A percentile compares a stretch with the other conserved stretches of the same genome.
Evolutionary conservation across 345 rosid species (phyloP).

Genomic region (Populus davidiana): DNA sequence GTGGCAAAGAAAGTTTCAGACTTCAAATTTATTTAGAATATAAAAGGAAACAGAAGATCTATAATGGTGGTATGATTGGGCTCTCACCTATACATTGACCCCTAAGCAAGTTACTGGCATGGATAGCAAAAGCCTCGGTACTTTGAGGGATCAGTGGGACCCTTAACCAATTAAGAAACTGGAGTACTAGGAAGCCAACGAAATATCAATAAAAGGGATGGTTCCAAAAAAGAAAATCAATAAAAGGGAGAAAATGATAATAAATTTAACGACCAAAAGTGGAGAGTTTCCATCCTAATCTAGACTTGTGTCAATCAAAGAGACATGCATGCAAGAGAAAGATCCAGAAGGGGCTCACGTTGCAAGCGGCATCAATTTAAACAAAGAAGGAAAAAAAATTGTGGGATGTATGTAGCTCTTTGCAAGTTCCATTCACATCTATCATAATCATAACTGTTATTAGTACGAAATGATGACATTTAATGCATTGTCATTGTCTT

Average conservation of each 20-base stretch:
- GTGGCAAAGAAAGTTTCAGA: conserved; percentile 5
- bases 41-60: neutral
- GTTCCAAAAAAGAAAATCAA: neutral
- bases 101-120: neutral
- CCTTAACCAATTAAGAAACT: neutral
- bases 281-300: neutral
- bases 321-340: conserved; percentile 1
- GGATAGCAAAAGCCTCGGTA: neutral
- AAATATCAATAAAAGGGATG: neutral
- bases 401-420: no score
- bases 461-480: conserved; percentile 15
- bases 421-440: conserved; percentile 7
- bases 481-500: conserved; percentile 12
- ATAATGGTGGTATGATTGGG: neutral
- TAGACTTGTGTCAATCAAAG: conserved; percentile 22
- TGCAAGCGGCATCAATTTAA: neutral
- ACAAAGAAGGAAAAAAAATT: no score
- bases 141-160: conserved; percentile 6
- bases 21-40: conserved; percentile 6
- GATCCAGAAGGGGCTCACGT: neutral
- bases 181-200: neutral
- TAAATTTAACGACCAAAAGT: neutral
- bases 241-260: neutral
- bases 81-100: neutral
- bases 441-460: conserved; percentile 9